Conservation (phyloP, 2,329 filamentous ascomycete genomes). For the Arachnopeziza araneosa region DNA sequence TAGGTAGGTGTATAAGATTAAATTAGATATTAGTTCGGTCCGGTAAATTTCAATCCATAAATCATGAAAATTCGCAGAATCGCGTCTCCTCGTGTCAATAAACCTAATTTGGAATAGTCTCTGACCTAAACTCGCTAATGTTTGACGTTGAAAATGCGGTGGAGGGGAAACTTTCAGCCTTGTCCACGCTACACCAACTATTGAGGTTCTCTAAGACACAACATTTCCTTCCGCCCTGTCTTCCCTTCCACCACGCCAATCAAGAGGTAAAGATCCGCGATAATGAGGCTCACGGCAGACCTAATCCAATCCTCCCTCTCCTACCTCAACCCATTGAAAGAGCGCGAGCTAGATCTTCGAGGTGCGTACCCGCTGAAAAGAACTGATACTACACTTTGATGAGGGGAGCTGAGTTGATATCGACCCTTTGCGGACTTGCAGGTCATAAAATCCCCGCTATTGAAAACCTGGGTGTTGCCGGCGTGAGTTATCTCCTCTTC, state of each 20-base stretch:
- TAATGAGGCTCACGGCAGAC: slow-evolving; percentile 92
- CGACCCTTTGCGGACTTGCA: slow-evolving; percentile 52
- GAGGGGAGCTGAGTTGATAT: slow-evolving; percentile 75
- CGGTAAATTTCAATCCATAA: neutral
- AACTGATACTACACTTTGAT: slow-evolving; percentile 83
- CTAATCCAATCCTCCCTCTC: slow-evolving; percentile 92
- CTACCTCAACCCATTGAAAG: slow-evolving; percentile 97
- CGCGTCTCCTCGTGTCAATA: neutral
- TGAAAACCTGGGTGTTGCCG: slow-evolving; percentile 94
- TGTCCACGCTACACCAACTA: neutral
- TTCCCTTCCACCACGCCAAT: neutral
- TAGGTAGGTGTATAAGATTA: neutral
- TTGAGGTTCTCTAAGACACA: neutral
- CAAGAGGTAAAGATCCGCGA: slow-evolving; percentile 8
- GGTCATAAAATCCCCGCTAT: slow-evolving; percentile 96
- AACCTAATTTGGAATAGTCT: slow-evolving; percentile 13
- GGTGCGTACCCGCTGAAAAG: slow-evolving; percentile 84
- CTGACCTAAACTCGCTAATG: neutral
- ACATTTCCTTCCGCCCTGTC: neutral
- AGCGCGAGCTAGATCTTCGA: slow-evolving; percentile 98
- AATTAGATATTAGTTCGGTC: neutral
- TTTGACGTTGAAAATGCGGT: neutral
- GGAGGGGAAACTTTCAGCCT: slow-evolving; percentile 8
- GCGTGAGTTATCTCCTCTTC: slow-evolving; percentile 51
- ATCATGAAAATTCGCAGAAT: neutral